phyloP scores from a whole-genome alignment of 805 yeast species.

The Starmerella vitae region DNA sequence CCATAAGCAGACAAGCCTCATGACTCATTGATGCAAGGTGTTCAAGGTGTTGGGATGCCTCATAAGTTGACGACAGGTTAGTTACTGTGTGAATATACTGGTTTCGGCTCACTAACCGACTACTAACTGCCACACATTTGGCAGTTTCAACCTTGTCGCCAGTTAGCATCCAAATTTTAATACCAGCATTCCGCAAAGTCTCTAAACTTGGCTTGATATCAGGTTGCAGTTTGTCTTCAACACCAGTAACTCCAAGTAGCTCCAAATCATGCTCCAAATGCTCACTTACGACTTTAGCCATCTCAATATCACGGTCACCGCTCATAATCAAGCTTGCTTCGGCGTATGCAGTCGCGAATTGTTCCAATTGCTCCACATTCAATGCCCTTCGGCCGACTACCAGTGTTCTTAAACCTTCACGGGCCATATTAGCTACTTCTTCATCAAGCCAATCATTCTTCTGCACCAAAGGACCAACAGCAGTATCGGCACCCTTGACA shows the following conservation, averaged over 20 bases:
- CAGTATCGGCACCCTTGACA: constrained; percentile 94
- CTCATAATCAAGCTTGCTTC: constrained; percentile 65
- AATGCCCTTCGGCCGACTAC: constrained; percentile 82
- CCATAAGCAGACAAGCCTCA: constrained; percentile 70
- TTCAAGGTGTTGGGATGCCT: constrained; percentile 66
- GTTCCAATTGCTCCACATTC: constrained; percentile 39
- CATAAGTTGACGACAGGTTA: constrained; percentile 41
- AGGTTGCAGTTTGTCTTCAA: constrained; percentile 84
- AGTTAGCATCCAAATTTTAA: constrained; percentile 97
- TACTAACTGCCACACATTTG: constrained; percentile 91
- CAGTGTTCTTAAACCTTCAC: constrained; percentile 91
- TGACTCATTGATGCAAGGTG: constrained; percentile 42
- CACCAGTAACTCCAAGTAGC: constrained; percentile 87
- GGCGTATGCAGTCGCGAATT: constrained; percentile 50
- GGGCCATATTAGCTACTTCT: constrained; percentile 94
- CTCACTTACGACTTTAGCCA: constrained; percentile 54
- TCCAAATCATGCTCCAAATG: constrained; percentile 75
- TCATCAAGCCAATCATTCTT: constrained; percentile 94
- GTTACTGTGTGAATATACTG: constrained; percentile 84
- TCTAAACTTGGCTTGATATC: constrained; percentile 90
- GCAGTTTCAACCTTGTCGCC: constrained; percentile 99
- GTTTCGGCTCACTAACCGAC: constrained; percentile 82
- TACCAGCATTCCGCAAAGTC: constrained; percentile 85
- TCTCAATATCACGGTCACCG: constrained; percentile 55
- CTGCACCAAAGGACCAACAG: constrained; percentile 72